phyloP scores from a whole-genome alignment of 805 yeast species.

The Grigorovia transvaalensis region DNA sequence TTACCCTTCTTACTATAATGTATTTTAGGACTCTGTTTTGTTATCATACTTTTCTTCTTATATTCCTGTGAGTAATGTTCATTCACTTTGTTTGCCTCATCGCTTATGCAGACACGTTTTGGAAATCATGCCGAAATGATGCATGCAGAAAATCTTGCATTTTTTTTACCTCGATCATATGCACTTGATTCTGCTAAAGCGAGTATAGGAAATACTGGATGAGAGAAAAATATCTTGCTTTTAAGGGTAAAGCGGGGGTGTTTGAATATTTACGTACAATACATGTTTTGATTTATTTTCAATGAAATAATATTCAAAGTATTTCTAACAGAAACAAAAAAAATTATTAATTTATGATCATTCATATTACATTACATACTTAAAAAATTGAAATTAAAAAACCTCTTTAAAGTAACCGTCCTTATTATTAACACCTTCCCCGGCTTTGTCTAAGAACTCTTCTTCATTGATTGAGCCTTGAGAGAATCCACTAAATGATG shows the following conservation, averaged over 20 bases:
- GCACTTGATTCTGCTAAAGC: neutral
- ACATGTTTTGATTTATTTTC: neutral
- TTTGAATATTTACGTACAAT: neutral
- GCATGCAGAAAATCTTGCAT: neutral
- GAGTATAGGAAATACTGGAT: neutral
- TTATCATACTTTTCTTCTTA: too few species aligned
- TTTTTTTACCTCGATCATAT: neutral
- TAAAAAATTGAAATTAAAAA: neutral
- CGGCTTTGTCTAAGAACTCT: conserved; percentile 6
- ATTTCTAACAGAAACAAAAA: too few species aligned
- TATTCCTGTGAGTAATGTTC: too few species aligned
- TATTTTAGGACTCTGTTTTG: neutral
- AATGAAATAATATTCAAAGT: neutral
- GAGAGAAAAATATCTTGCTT: too few species aligned
- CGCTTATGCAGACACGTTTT: too few species aligned
- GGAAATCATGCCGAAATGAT: neutral
- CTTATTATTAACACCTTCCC: conserved; percentile 1
- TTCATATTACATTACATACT: neutral
- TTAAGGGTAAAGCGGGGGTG: neutral
- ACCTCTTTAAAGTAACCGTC: conserved; percentile 5
- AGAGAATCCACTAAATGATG: conserved; percentile 23
- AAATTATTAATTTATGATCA: neutral
- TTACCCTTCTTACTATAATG: neutral
- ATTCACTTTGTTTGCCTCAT: too few species aligned
- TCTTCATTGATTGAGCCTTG: conserved; percentile 18